Evolutionary conservation across 768 basidiomycete species (phyloP), one percentile per base, ranked within the genome.

Genomic region (Tylopilus intermedius): DNA sequence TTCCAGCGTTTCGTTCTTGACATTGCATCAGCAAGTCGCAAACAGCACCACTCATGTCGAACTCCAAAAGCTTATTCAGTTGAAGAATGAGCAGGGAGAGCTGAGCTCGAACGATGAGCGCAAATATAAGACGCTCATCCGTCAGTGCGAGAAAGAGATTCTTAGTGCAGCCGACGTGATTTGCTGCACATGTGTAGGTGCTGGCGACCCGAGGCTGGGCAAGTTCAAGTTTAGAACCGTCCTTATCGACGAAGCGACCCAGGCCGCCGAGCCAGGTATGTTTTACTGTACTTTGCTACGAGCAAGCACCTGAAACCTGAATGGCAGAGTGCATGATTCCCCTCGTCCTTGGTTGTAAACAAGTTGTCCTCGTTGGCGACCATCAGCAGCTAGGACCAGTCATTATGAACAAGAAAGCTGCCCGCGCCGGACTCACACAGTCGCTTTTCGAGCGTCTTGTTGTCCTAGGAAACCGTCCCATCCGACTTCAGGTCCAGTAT

Each of bases 361-460:
- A 99, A 65, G 93, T 93, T 50, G 96, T 99, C 26, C 82, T 99
- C 38, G 96, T 99, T 50, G 96, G 96, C 49, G 95, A 97, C 72
- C 90, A 96, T 69, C 91, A 74, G 59, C 96, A 98, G 79, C 85
- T 98, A 46, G 96, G 96, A 1, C 96, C 96, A 7, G 96, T 98
- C 63, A 97, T 99, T 68, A 98, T 99, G 96, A 99, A 98, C 81
- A 99, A 99, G 82, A 98, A 99, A 67, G 96, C 96, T 0, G 95
- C 96, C 2, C 90, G 94, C n/a, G 96, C 96, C 5, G 96, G 96
- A 18, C 80, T 99, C 37, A 97, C 94, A 0, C 96, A 98, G 65
- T 99, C 96, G 0, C 84, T 99, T 18, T 99, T 99, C 62, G 96
- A 99, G 68, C 88, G 96, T 42, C 86, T 99, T 44, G 94, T 99